These are phyloP conservation scores for Cytospora leucostoma DNA, from an alignment of 2,329 filamentous ascomycete species.

Conservation along the genomic window DNA sequence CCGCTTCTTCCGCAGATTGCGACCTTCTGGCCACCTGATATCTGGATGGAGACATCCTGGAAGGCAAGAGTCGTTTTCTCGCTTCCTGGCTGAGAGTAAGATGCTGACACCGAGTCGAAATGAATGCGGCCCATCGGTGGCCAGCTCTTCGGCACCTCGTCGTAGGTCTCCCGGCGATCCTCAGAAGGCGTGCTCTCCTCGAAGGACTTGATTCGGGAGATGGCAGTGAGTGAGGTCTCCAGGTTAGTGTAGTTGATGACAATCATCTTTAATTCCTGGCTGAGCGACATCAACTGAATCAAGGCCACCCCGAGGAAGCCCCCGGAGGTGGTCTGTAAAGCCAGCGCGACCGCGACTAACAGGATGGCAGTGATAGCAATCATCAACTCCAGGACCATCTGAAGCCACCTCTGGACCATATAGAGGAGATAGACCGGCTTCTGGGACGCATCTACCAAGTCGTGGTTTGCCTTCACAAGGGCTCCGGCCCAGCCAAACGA, in stretches of 20 bases:
- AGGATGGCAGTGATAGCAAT: conserved; percentile 50
- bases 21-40: conserved; percentile 26
- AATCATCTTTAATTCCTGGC: conserved; percentile 31
- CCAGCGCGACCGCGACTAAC: conserved; percentile 43
- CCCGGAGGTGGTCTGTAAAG: neutral
- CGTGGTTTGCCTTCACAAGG: conserved; percentile 21
- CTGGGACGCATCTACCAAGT: conserved; percentile 47
- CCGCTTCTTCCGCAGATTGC: conserved; percentile 10
- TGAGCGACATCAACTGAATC: conserved; percentile 4
- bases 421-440: conserved; percentile 55
- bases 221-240: conserved; percentile 34
- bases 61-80: conserved; percentile 30
- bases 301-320: conserved; percentile 9
- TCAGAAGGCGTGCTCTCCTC: conserved; percentile 26
- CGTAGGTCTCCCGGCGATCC: conserved; percentile 28
- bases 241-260: conserved; percentile 33
- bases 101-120: conserved; percentile 1
- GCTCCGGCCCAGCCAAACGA: conserved; percentile 44
- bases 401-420: conserved; percentile 56
- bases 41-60: conserved; percentile 32
- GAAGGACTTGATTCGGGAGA: conserved; percentile 33
- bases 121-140: neutral
- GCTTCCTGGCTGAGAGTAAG: neutral
- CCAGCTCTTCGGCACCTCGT: neutral
- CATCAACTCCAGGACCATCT: conserved; percentile 52